Evolutionary conservation across 768 basidiomycete species (phyloP).

Genomic region (Boletus huronensis): DNA sequence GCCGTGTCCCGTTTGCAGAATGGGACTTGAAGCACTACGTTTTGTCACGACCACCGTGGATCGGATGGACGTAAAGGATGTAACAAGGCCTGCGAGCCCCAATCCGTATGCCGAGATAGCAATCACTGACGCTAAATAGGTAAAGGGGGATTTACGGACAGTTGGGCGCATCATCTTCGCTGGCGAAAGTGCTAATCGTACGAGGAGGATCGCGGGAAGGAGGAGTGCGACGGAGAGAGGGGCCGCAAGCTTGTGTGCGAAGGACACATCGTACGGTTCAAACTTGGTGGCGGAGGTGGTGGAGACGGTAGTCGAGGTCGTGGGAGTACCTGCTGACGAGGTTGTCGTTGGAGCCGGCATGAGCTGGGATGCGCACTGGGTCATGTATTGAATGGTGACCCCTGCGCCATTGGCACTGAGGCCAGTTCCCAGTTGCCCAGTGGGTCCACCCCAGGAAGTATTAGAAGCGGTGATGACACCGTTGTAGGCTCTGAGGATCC

Average conservation of each 20-base stretch:
- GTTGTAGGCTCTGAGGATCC: slow-evolving; percentile 73
- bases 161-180: slow-evolving; percentile 20
- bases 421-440: slow-evolving; percentile 61
- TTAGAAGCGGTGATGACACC: slow-evolving; percentile 55
- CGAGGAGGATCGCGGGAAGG: slow-evolving; percentile 40
- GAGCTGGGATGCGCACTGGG: slow-evolving; percentile 52
- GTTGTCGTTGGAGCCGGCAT: slow-evolving; percentile 20
- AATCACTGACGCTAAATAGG: slow-evolving; percentile 38
- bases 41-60: slow-evolving; percentile 28
- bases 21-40: slow-evolving; percentile 29
- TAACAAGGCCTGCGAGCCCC: slow-evolving; percentile 60
- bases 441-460: slow-evolving; percentile 62
- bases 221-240: slow-evolving; percentile 48
- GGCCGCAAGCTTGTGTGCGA: slow-evolving; percentile 44
- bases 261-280: slow-evolving; percentile 39
- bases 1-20: slow-evolving; percentile 61
- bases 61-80: slow-evolving; percentile 58
- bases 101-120: slow-evolving; percentile 50
- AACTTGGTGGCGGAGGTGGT: slow-evolving; percentile 19
- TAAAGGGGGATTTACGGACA: slow-evolving; percentile 25
- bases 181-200: slow-evolving; percentile 41
- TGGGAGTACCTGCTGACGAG: slow-evolving; percentile 16
- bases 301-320: background rate
- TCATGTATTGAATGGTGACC: slow-evolving; percentile 57
- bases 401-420: slow-evolving; percentile 63